Percentiles rank a stretch among this genome's conserved stretches.
These are phyloP conservation scores for Colletotrichum ledebouriae DNA, from an alignment of 2,329 filamentous ascomycete species.

Conservation along the genomic window DNA sequence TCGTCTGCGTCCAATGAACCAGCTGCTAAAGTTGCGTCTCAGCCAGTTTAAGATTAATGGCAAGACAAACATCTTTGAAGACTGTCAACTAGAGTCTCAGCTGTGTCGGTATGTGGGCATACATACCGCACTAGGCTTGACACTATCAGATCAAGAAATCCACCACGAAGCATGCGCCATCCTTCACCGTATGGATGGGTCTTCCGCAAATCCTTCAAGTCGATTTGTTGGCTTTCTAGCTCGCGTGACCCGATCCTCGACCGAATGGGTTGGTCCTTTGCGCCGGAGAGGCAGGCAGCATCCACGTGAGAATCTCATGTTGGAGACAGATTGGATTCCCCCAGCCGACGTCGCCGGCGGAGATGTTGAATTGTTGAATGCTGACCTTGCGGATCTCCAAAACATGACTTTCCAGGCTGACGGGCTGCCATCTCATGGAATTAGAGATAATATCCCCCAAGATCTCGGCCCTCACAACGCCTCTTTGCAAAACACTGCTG, in stretches of 20 bases:
- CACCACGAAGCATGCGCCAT: constrained; percentile 43
- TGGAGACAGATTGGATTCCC: background rate
- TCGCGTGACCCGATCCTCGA: constrained; percentile 27
- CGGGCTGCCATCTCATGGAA: background rate
- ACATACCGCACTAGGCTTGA: constrained; percentile 24
- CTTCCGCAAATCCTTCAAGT: constrained; percentile 31
- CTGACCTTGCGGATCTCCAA: background rate
- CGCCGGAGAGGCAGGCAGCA: constrained; percentile 4
- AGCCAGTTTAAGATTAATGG: constrained; percentile 47
- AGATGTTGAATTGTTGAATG: background rate
- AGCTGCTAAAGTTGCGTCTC: constrained; percentile 43
- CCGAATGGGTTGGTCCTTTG: constrained; percentile 27
- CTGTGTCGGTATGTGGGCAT: constrained; percentile 24
- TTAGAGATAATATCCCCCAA: background rate
- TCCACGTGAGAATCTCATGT: background rate
- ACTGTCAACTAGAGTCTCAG: constrained; percentile 47
- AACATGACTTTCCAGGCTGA: background rate
- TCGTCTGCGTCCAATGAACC: constrained; percentile 46
- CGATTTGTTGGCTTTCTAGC: constrained; percentile 33
- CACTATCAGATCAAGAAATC: constrained; percentile 40
- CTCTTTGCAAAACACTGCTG: background rate
- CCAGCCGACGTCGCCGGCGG: background rate
- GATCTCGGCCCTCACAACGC: background rate
- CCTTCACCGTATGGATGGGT: constrained; percentile 33
- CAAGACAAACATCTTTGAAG: constrained; percentile 47